Percentiles rank a stretch among this genome's conserved stretches.
Conservation (phyloP, 805 yeast genomes). For the Brettanomyces bruxellensis region DNA sequence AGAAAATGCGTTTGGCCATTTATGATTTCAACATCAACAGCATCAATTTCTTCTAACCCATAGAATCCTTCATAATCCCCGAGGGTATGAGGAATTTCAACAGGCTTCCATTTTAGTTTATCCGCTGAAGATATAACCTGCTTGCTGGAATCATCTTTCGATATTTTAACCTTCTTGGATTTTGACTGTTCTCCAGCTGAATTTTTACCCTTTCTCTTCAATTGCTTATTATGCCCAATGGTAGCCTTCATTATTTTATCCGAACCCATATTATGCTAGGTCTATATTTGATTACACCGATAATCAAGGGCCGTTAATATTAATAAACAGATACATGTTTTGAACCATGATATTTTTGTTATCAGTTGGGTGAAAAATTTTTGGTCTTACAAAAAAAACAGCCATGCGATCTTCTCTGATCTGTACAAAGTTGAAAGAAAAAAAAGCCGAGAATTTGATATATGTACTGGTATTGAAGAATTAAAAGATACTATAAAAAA, state of each 20-base stretch:
- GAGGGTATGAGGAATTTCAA: constrained; percentile 71
- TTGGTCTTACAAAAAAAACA: neutral
- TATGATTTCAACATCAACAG: constrained; percentile 72
- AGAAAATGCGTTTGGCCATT: constrained; percentile 59
- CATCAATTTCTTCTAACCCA: constrained; percentile 91
- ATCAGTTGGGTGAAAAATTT: too few relatives aligned
- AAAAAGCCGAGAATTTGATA: too few relatives aligned
- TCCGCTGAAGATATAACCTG: constrained; percentile 22
- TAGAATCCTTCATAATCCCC: constrained; percentile 87
- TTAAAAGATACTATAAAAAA: too few relatives aligned
- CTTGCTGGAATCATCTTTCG: neutral
- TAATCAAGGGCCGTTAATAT: too few relatives aligned
- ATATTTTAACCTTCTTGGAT: neutral
- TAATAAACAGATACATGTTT: neutral
- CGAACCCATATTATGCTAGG: neutral
- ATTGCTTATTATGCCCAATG: neutral
- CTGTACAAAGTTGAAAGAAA: too few relatives aligned
- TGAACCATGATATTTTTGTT: neutral
- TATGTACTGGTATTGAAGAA: too few relatives aligned
- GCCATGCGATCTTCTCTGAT: too few relatives aligned
- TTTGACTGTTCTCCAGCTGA: too few relatives aligned
- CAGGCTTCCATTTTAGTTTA: constrained; percentile 67
- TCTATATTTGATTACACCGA: too few relatives aligned
- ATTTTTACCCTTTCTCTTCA: neutral
- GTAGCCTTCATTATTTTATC: neutral